A percentile compares a stretch with the other conserved stretches of the same genome.
These are phyloP conservation scores for Malus hybrid DNA, from an alignment of 331 rosid genomes.

Conservation along the genomic window DNA sequence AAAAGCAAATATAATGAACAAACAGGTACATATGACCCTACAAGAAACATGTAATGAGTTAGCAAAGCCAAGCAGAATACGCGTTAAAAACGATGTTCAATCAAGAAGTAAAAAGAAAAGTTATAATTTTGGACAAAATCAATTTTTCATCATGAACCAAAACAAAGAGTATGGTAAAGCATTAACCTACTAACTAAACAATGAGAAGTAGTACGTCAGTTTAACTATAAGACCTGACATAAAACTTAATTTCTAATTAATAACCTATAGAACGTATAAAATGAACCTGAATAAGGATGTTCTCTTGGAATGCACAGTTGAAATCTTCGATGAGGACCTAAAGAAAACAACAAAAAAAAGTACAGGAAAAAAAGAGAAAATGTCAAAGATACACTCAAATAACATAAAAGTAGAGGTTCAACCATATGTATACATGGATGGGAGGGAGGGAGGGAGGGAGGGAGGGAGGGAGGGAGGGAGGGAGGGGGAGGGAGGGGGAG, in stretches of 20 bases:
- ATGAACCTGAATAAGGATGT: constrained; percentile 83
- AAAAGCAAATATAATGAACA: constrained; percentile 69
- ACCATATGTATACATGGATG: neutral
- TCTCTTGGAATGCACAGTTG: constrained; percentile 95
- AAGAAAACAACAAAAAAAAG: neutral
- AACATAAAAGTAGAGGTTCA: neutral
- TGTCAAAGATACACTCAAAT: neutral
- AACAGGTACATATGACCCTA: constrained; percentile 98
- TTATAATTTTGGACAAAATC: neutral
- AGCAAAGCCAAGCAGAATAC: constrained; percentile 10
- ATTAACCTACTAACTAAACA: neutral
- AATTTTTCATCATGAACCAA: neutral
- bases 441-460: neutral
- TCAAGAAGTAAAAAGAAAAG: neutral
- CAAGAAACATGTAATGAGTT: constrained; percentile 26
- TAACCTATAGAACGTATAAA: neutral
- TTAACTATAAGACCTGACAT: neutral
- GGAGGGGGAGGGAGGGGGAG: no score
- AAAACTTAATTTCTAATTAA: neutral
- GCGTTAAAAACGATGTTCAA: neutral
- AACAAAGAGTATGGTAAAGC: neutral
- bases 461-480: neutral
- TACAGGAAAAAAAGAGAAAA: neutral
- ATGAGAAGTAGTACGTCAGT: neutral
- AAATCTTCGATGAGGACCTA: constrained; percentile 93